Percentiles rank a stretch among this genome's conserved stretches.
Conservation (phyloP, 164 flowering plant genomes). For the Dillenia suffruticosa region DNA sequence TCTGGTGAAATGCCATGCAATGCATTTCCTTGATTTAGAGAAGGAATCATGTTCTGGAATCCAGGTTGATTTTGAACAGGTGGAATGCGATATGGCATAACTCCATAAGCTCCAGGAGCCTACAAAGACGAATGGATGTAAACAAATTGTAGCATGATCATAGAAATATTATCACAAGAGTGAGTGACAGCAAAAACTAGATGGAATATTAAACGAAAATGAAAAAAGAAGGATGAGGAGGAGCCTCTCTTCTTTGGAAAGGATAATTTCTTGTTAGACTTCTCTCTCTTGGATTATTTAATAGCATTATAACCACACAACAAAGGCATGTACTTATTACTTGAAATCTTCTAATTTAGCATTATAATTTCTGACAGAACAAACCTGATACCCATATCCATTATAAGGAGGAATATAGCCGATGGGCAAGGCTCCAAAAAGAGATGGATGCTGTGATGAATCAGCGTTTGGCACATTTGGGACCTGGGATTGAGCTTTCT, state of each 20-base stretch:
- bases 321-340: too few relatives aligned
- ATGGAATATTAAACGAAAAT: background rate
- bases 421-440: conserved; percentile 87
- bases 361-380: background rate
- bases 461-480: conserved; percentile 46
- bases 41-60: conserved; percentile 63
- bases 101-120: conserved; percentile 91
- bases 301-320: too few relatives aligned
- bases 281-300: too few relatives aligned
- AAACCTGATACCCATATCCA: conserved; percentile 94
- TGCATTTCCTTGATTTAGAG: conserved; percentile 69
- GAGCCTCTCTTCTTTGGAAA: too few relatives aligned
- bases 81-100: conserved; percentile 80
- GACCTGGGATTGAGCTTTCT: conserved; percentile 72
- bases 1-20: conserved; percentile 60
- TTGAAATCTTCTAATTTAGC: too few relatives aligned
- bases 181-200: too few relatives aligned
- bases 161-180: too few relatives aligned
- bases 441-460: conserved; percentile 65
- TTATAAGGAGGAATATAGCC: conserved; percentile 78
- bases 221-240: background rate
- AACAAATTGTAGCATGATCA: too few relatives aligned
- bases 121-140: conserved; percentile 22
- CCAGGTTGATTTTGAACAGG: conserved; percentile 77
- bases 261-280: too few relatives aligned